Percentiles rank a stretch among this genome's conserved stretches.
Evolutionary conservation across 805 yeast genomes (phyloP).

Genomic region (Torulaspora quercuum): DNA sequence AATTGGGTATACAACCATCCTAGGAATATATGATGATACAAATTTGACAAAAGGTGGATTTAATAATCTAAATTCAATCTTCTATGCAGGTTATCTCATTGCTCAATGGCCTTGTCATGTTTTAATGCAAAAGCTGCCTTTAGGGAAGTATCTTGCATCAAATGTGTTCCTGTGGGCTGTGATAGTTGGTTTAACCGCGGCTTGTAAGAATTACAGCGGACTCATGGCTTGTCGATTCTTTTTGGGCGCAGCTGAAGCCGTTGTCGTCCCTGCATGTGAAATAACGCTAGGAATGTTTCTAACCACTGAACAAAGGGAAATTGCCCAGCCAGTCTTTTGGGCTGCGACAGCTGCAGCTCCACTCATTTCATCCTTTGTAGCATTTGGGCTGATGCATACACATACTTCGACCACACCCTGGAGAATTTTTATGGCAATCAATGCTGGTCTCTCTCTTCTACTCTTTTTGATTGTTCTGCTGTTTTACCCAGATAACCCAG

Average conservation of each 20-base stretch:
- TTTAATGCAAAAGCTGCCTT: constrained; percentile 44
- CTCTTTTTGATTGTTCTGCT: constrained; percentile 36
- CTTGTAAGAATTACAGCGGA: constrained; percentile 45
- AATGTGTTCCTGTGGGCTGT: constrained; percentile 46
- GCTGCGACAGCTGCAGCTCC: constrained; percentile 49
- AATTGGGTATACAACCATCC: constrained; percentile 45
- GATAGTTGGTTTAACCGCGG: constrained; percentile 45
- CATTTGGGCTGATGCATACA: constrained; percentile 38
- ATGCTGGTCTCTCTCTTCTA: constrained; percentile 52
- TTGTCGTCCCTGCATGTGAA: constrained; percentile 44
- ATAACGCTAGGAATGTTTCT: constrained; percentile 50
- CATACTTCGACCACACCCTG: constrained; percentile 38
- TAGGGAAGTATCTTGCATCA: constrained; percentile 39
- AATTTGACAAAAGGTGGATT: constrained; percentile 43
- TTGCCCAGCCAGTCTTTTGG: constrained; percentile 52
- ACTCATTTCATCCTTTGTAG: constrained; percentile 50
- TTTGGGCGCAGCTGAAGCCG: constrained; percentile 48
- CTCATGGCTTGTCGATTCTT: constrained; percentile 47
- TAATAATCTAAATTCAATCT: constrained; percentile 48
- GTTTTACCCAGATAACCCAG: constrained; percentile 55
- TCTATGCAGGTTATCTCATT: constrained; percentile 46
- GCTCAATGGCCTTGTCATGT: constrained; percentile 47
- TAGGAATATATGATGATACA: constrained; percentile 47
- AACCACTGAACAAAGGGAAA: constrained; percentile 46
- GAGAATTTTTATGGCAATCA: constrained; percentile 53